Percentiles rank a stretch among this genome's conserved stretches.
phyloP scores from a whole-genome alignment of 257 asterid species.

The Coffea canephora region DNA sequence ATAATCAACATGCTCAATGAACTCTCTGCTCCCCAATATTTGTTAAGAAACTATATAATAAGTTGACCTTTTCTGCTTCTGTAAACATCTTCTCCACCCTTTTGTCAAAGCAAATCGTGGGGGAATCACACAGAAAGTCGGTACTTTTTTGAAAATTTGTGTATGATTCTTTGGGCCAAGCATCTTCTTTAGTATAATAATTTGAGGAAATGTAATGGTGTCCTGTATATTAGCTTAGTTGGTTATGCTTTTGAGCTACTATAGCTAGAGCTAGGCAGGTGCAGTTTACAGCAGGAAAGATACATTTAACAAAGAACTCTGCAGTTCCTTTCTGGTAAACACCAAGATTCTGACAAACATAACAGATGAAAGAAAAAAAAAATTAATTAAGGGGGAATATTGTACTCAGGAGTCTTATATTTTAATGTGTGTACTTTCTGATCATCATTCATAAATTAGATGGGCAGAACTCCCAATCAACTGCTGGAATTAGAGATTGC shows the following conservation, averaged over 20 bases:
- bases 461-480: conserved; percentile 3
- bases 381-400: conserved; percentile 7
- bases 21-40: background rate
- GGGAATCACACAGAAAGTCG: conserved; percentile 13
- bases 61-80: conserved; percentile 14
- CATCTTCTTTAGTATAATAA: background rate
- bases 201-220: background rate
- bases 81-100: conserved; percentile 11
- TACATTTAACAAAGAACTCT: background rate
- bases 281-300: background rate
- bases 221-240: background rate
- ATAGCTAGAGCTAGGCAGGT: background rate
- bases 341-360: background rate
- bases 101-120: conserved; percentile 11
- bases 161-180: background rate
- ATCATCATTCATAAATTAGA: background rate
- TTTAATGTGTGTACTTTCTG: conserved; percentile 7
- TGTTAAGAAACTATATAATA: background rate
- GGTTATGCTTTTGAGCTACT: background rate
- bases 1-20: conserved; percentile 3
- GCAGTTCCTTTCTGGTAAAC: background rate
- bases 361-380: background rate
- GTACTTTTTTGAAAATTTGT: conserved; percentile 14
- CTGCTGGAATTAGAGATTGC: background rate
- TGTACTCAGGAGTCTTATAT: background rate